Evolutionary conservation across 345 rosid genomes (phyloP), one percentile per base, ranked within the genome.

Genomic region (Brassica rapa): DNA sequence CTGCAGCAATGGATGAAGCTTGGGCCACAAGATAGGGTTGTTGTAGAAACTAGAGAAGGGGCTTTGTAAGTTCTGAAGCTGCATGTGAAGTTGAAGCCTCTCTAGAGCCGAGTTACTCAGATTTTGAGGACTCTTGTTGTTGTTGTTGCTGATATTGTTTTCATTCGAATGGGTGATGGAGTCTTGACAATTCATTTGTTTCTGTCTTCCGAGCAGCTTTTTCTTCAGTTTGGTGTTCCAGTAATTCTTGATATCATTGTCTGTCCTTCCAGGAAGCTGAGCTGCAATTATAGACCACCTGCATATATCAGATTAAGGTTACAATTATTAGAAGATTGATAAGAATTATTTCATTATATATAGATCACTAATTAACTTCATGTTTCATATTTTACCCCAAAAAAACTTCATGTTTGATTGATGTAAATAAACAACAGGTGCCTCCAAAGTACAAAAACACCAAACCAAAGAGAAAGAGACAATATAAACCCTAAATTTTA

Each of bases 211-310:
- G 0, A 95, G 88, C 12, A 95, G 86, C 63, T 93, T 95, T 85
- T 95, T 95, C 96, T 95, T 95, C 88, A 95, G 66, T 73, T 90
- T 90, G 32, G 98, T 93, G 88, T 95, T 95, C 99, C 99, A 95
- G 73, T 95, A 91, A 78, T 95, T 95, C 82, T 95, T 95, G 30
- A 95, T 90, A 75, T 95, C 99, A 72, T 95, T 93, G 76, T 95
- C 99, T 16, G 99, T 95, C 77, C 99, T 88, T 78, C 99, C 99
- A 15, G 99, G 98, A 71, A 95, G 83, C 70, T 95, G 99, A 4
- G 99, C 99, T 49, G 99, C 99, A 83, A 95, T 95, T 82, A 95
- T 91, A 14, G 99, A 95, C 98, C 99, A 95, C 84, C 99, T 95
- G 82, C 35, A 60, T 68, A 25, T 62, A 80, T 72, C 39, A 73